These are phyloP conservation scores for Aureobasidium subglaciale DNA, from an alignment of 2,329 filamentous ascomycete genomes.

Conservation along the genomic window DNA sequence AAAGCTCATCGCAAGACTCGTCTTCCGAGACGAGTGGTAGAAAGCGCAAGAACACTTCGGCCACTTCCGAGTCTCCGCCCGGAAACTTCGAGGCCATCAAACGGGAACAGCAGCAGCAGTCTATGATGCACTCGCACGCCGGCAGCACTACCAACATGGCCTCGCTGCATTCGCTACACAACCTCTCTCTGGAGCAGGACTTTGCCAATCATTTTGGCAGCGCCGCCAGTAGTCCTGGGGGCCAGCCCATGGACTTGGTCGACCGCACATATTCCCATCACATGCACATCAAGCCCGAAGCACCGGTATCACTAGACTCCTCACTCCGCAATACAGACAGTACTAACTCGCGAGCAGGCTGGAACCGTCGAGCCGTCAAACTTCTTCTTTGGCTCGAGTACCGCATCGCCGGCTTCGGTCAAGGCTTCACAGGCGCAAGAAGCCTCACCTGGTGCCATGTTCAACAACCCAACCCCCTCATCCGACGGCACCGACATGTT, in stretches of 20 bases:
- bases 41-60: conserved; percentile 35
- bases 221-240: conserved; percentile 48
- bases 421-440: conserved; percentile 16
- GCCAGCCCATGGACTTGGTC: conserved; percentile 7
- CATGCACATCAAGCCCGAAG: conserved; percentile 16
- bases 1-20: conserved; percentile 37
- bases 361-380: conserved; percentile 18
- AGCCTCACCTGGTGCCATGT: conserved; percentile 29
- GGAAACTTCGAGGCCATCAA: conserved; percentile 16
- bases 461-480: conserved; percentile 28
- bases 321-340: background rate
- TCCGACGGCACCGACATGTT: conserved; percentile 30
- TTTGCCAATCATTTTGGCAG: conserved; percentile 48
- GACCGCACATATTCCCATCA: conserved; percentile 5
- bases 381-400: conserved; percentile 19
- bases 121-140: background rate
- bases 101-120: background rate
- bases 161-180: conserved; percentile 25
- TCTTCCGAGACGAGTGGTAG: conserved; percentile 34
- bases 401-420: conserved; percentile 17
- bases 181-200: conserved; percentile 29
- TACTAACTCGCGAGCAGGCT: conserved; percentile 3
- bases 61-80: conserved; percentile 32
- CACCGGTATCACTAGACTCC: conserved; percentile 7
- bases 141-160: conserved; percentile 16